These are phyloP conservation scores for Lepidium sativum DNA, from an alignment of 345 rosid genomes.

Conservation along the genomic window DNA sequence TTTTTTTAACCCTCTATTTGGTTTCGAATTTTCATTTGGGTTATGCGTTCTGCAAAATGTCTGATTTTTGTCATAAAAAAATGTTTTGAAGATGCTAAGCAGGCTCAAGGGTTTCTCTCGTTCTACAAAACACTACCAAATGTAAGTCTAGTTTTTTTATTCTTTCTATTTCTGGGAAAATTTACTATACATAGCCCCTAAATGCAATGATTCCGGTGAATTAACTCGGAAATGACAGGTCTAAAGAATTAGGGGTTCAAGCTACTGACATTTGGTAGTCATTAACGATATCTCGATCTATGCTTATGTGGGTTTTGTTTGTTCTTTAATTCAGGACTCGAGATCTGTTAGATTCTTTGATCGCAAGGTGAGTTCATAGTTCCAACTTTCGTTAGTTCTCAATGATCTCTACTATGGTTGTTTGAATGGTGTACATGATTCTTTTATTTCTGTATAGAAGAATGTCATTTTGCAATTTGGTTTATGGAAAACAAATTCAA, in stretches of 20 bases:
- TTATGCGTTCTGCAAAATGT: slow-evolving; percentile 21
- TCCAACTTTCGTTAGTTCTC: not conserved
- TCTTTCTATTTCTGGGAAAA: slow-evolving; percentile 1
- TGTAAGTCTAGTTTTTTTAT: slow-evolving; percentile 35
- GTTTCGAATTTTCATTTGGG: not conserved
- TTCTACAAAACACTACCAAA: slow-evolving; percentile 85
- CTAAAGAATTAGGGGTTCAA: not conserved
- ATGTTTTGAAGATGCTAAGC: slow-evolving; percentile 59
- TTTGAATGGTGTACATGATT: not conserved
- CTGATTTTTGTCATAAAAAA: not conserved
- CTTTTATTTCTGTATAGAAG: not conserved
- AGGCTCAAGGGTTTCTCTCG: slow-evolving; percentile 93
- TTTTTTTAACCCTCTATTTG: not conserved
- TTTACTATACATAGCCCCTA: not conserved
- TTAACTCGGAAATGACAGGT: not conserved
- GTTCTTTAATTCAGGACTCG: slow-evolving; percentile 46
- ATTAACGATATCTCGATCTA: not conserved
- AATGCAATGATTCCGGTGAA: not conserved
- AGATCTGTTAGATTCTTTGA: slow-evolving; percentile 87
- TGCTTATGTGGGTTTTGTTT: not conserved
- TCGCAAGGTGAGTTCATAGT: slow-evolving; percentile 63
- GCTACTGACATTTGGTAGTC: not conserved
- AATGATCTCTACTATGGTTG: not conserved
- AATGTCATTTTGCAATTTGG: not conserved
- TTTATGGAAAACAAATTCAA: not conserved